phyloP scores from a whole-genome alignment of 192 early-diverging fungal species.

The Coemansia sp. region DNA sequence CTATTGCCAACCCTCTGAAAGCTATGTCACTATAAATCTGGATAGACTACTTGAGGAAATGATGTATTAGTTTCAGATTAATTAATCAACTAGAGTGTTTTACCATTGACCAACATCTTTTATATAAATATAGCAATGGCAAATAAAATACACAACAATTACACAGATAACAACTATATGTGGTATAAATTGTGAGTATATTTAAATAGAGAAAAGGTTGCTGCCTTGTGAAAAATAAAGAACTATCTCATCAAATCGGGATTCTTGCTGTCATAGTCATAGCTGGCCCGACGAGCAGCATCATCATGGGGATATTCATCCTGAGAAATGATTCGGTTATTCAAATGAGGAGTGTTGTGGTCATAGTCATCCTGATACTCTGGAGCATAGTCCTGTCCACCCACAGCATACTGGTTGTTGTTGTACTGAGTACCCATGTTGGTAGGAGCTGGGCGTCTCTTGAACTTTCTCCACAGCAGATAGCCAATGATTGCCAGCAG shows the following conservation, averaged over 20 bases:
- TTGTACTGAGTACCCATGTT: conserved; percentile 27
- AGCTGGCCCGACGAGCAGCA: not conserved
- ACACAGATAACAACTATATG: too few species aligned
- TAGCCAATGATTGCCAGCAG: conserved; percentile 21
- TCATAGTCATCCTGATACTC: conserved; percentile 8
- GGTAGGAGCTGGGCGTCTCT: conserved; percentile 18
- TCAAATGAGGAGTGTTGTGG: conserved; percentile 11
- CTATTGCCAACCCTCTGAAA: too few species aligned
- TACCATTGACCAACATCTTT: too few species aligned
- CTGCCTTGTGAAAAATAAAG: not conserved
- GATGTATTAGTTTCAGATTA: too few species aligned
- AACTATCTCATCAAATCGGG: conserved; percentile 11
- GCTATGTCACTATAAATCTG: too few species aligned
- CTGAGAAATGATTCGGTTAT: conserved; percentile 6
- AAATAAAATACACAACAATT: too few species aligned
- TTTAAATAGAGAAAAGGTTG: not conserved
- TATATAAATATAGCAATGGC: too few species aligned
- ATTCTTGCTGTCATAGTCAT: conserved; percentile 2
- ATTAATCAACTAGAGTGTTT: too few species aligned
- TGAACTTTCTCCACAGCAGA: conserved; percentile 28
- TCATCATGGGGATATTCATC: not conserved
- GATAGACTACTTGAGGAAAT: too few species aligned
- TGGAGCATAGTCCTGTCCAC: conserved; percentile 8
- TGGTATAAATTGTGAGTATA: too few species aligned
- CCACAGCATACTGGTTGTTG: conserved; percentile 12